phyloP scores from a whole-genome alignment of 1,284 basidiomycete species.

The Trametes versicolor region DNA sequence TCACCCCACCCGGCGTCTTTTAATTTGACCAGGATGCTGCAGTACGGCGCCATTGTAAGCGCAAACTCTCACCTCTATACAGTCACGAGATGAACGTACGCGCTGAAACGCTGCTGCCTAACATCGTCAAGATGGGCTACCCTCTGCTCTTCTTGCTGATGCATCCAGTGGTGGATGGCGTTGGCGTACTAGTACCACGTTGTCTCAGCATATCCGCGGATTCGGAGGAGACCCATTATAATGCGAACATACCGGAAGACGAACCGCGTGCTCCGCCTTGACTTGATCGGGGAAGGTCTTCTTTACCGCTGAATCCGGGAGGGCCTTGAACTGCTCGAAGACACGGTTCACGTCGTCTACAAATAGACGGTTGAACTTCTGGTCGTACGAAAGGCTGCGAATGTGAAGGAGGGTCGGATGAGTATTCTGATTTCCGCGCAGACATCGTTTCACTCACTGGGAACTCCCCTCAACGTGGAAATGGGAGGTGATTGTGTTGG shows the following conservation, averaged over 20 bases:
- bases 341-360: no score
- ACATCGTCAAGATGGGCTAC: neutral
- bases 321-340: no score
- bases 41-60: neutral
- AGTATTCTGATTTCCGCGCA: no score
- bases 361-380: no score
- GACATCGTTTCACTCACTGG: no score
- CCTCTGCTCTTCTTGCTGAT: neutral
- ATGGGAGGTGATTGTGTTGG: no score
- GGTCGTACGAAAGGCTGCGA: no score
- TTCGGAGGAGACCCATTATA: neutral
- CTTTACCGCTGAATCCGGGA: no score
- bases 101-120: neutral
- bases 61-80: neutral
- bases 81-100: neutral
- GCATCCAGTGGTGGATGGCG: neutral
- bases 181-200: neutral
- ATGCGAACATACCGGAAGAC: neutral
- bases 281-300: neutral
- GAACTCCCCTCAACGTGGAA: no score
- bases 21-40: conserved; percentile 11
- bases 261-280: neutral
- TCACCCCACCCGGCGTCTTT: conserved; percentile 4
- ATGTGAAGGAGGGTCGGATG: no score
- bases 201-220: neutral